Percentiles rank a stretch among this genome's conserved stretches.
These are phyloP conservation scores for Pholiota conissans DNA, from an alignment of 768 basidiomycete species.

Conservation along the genomic window DNA sequence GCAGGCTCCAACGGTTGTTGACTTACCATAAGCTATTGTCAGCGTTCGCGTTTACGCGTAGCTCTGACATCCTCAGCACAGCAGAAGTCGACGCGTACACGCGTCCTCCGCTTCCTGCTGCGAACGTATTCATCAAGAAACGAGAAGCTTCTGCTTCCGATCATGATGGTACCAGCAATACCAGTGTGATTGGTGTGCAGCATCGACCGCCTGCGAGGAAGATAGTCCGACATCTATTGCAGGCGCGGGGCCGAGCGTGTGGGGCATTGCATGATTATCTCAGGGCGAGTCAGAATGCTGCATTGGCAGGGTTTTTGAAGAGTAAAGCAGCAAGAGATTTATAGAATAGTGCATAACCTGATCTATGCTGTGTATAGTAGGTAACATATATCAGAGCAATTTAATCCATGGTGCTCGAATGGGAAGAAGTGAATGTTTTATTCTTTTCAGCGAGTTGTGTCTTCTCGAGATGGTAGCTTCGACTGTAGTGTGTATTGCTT, in stretches of 20 bases:
- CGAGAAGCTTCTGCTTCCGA: constrained; percentile 12
- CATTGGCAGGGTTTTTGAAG: constrained; percentile 17
- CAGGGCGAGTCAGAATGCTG: constrained; percentile 14
- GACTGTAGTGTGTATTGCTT: too few species aligned
- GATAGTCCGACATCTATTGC: constrained; percentile 30
- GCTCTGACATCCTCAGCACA: constrained; percentile 13
- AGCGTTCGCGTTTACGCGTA: constrained; percentile 29
- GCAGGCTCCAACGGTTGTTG: constrained; percentile 32
- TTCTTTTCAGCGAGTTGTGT: too few species aligned
- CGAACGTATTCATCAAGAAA: constrained; percentile 41
- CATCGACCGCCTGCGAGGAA: constrained; percentile 15
- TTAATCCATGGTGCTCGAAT: too few species aligned
- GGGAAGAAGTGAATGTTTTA: too few species aligned
- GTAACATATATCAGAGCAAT: background rate
- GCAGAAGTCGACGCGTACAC: constrained; percentile 34
- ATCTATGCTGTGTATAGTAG: too few species aligned
- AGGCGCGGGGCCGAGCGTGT: constrained; percentile 29
- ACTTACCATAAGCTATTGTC: constrained; percentile 38
- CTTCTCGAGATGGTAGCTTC: too few species aligned
- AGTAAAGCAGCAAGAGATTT: constrained; percentile 20
- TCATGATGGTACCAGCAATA: background rate
- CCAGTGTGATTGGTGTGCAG: background rate
- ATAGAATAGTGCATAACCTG: too few species aligned
- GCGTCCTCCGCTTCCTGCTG: constrained; percentile 38
- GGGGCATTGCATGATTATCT: constrained; percentile 23